Evolutionary conservation across 2,329 filamentous ascomycete species (phyloP), one percentile per base, ranked within the genome.

Genomic region (Blastomyces emzantsi): DNA sequence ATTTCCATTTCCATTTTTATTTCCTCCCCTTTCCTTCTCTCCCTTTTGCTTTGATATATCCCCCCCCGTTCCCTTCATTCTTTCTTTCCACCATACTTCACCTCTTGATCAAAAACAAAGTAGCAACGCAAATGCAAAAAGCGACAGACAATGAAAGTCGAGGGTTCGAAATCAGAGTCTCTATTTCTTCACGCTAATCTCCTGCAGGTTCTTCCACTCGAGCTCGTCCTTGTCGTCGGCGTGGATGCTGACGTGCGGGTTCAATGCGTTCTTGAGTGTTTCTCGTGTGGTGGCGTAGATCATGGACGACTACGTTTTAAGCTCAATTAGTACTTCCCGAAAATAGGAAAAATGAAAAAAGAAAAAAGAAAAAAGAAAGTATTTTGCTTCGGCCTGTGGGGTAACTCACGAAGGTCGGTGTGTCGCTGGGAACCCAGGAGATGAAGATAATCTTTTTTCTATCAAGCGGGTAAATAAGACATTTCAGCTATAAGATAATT

Each of bases 371-470:
- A 3, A 3, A 15, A 17, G 3, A 17, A 5, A 22, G 7, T n/a
- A 19, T 49, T 49, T 49, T 49, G 45, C 3, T 49, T 15, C 15
- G 7, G 61, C 41, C 47, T 60, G 54, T 7, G 9, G 17, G 13
- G 28, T 47, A 11, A 70, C 75, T 71, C 74, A 79, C 78, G 66
- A 75, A 71, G 61, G 73, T 76, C 60, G 76, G 70, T 60, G 76
- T 72, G 0, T 75, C 74, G 62, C 65, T 69, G 62, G 78, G 78
- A 55, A 78, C 76, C 78, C 78, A 80, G 64, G 77, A 80, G 68
- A 81, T 81, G 74, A 81, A 81, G 64, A 79, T 72, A 67, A 81
- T 81, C 73, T 81, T 81, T 74, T 74, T 79, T 70, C 79, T 81
- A 62, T 59, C 15, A 41, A 41, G 28, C 19, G 55, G 33, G 15